A percentile compares a stretch with the other conserved stretches of the same genome.
Conservation (phyloP, 352 stramenopile species). For the Peronosclerospora sorghi region DNA sequence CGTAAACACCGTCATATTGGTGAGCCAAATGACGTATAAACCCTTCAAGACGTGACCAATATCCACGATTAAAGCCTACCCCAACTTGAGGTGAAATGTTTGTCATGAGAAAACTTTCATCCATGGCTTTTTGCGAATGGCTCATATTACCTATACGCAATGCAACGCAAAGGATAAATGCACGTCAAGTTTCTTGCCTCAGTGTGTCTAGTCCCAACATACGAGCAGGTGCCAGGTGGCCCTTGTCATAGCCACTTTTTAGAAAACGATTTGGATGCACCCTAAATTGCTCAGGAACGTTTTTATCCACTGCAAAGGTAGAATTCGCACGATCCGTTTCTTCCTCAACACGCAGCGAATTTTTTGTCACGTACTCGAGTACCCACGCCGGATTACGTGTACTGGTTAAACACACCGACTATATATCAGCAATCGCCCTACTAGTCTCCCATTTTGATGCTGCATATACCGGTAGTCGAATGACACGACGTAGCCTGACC, state of each 20-base stretch:
- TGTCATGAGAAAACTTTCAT: slow-evolving; percentile 92
- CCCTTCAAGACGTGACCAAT: slow-evolving; percentile 80
- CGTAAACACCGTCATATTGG: slow-evolving; percentile 73
- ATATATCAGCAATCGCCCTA: not conserved
- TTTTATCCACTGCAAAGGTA: slow-evolving; percentile 75
- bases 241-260: slow-evolving; percentile 90
- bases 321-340: slow-evolving; percentile 77
- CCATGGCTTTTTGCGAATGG: slow-evolving; percentile 64
- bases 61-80: slow-evolving; percentile 80
- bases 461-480: slow-evolving; percentile 67
- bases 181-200: not conserved
- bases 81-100: slow-evolving; percentile 91
- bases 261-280: slow-evolving; percentile 83
- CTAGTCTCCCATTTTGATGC: not conserved
- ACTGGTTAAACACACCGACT: slow-evolving; percentile 14
- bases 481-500: slow-evolving; percentile 69
- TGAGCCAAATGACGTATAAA: slow-evolving; percentile 78
- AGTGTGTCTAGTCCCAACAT: slow-evolving; percentile 2
- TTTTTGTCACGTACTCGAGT: slow-evolving; percentile 68
- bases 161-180: not conserved
- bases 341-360: slow-evolving; percentile 50
- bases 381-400: slow-evolving; percentile 82
- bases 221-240: slow-evolving; percentile 87
- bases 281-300: slow-evolving; percentile 65
- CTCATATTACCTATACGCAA: slow-evolving; percentile 71